Percentiles rank a stretch among this genome's conserved stretches.
phyloP scores from a whole-genome alignment of 2,329 filamentous ascomycete species.

The Phialophora verrucosa region DNA sequence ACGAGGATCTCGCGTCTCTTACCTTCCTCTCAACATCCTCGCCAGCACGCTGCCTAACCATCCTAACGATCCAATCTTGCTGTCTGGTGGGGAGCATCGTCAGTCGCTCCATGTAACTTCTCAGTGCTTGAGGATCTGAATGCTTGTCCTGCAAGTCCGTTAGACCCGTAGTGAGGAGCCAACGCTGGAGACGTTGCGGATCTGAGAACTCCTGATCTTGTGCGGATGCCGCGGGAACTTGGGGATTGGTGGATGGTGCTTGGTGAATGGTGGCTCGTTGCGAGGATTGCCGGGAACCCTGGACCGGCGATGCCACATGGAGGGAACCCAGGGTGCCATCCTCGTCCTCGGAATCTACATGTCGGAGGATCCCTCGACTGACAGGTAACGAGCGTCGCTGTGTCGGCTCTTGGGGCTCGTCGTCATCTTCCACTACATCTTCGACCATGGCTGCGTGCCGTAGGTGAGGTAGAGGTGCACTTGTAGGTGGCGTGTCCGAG shows the following conservation, averaged over 20 bases:
- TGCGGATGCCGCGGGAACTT: slow-evolving; percentile 5
- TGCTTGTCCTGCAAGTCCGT: slow-evolving; percentile 32
- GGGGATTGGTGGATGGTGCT: not conserved
- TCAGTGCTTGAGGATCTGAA: slow-evolving; percentile 22
- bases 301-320: not conserved
- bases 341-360: slow-evolving; percentile 36
- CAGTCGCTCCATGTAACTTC: slow-evolving; percentile 32
- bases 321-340: slow-evolving; percentile 15
- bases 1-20: slow-evolving; percentile 7
- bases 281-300: not conserved
- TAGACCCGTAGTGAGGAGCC: slow-evolving; percentile 38
- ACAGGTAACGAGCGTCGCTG: not conserved
- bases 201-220: slow-evolving; percentile 29
- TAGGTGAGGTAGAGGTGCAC: slow-evolving; percentile 15
- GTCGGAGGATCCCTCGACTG: slow-evolving; percentile 28
- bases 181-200: slow-evolving; percentile 40
- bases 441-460: slow-evolving; percentile 37
- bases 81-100: slow-evolving; percentile 33
- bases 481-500: slow-evolving; percentile 1
- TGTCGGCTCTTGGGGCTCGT: not conserved
- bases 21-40: slow-evolving; percentile 28
- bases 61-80: slow-evolving; percentile 38
- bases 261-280: not conserved
- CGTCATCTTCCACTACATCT: slow-evolving; percentile 34
- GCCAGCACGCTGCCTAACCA: slow-evolving; percentile 37